These are phyloP conservation scores for Erigeron philadelphicus DNA, from an alignment of 140 eudicot species.

Conservation along the genomic window DNA sequence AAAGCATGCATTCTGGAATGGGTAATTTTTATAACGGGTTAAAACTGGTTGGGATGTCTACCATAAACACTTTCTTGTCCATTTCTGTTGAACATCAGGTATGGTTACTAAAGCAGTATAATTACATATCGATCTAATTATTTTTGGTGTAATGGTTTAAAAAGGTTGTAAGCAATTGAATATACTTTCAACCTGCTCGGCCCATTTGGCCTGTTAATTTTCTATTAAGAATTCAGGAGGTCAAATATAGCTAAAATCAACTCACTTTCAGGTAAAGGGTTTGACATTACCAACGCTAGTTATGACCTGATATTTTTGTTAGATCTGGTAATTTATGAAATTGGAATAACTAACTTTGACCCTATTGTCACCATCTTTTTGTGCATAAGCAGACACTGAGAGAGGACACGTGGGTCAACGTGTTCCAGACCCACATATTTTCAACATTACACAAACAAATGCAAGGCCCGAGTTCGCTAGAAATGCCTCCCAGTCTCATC, in stretches of 20 bases:
- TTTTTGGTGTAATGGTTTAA: not conserved
- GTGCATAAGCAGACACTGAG: constrained; percentile 46
- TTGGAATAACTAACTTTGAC: not conserved
- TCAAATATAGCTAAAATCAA: not conserved
- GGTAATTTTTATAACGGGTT: not conserved
- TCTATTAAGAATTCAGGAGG: not conserved
- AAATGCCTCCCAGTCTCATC: constrained; percentile 42
- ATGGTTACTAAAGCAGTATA: not conserved
- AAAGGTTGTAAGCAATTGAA: not conserved
- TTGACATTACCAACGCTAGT: not conserved
- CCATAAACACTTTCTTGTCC: not conserved
- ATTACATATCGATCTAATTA: not conserved
- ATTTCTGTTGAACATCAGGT: not conserved
- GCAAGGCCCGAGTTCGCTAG: constrained; percentile 51
- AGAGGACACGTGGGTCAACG: constrained; percentile 54
- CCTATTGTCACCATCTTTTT: not conserved
- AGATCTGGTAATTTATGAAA: not conserved
- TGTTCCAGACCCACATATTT: constrained; percentile 45
- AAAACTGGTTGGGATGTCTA: not conserved
- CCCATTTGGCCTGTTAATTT: not conserved
- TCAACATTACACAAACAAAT: constrained; percentile 42
- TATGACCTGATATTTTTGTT: not conserved
- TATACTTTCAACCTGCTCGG: not conserved
- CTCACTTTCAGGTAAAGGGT: not conserved
- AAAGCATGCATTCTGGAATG: not conserved